Evolutionary conservation across 2,329 filamentous ascomycete species (phyloP), one percentile per base, ranked within the genome.

Genomic region (Clarireedia paspali): DNA sequence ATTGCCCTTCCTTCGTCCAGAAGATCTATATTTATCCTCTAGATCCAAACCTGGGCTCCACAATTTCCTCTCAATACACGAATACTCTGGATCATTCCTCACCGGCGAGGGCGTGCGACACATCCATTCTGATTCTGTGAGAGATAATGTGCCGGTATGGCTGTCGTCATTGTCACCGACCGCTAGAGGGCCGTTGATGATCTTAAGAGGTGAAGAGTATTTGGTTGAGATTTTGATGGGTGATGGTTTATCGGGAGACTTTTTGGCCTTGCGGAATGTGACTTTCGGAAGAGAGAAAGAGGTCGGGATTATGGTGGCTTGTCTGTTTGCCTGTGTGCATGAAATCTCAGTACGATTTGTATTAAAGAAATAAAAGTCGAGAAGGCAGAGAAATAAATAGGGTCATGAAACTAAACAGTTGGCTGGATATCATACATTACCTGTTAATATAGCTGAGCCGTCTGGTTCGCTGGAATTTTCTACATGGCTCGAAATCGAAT

Each of bases 121-220:
- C 64, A 66, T 64, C 64, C 64, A 66, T 38, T 66, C 63, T 2
- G 63, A 61, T 47, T 66, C 64, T 5, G 60, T 60, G 4, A 65
- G 38, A 2, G 62, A 59, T 10, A 64, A n/a, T 10, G 59, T 57
- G 4, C 56, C 53, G n/a, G 52, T 53, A 12, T 60, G 53, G 5
- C 55, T 48, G 6, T 59, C 47, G 6, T 52, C 50, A 2, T 58
- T 47, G 12, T 51, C 38, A 15, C 24, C 34, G 0, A 6, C 14
- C n/a, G 30, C 23, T 20, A 20, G 26, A 44, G 10, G 12, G 12
- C 6, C 26, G 3, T 49, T 44, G 5, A 40, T n/a, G 23, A 5
- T 34, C 17, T 53, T 20, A 9, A 27, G 14, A 6, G 20, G 3
- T 1, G 53, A 50, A 7, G 39, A 17, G n/a, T 39, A 39, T 36